Evolutionary conservation across 495 filamentous ascomycete genomes (phyloP).

Genomic region (Tuber melanosporum): DNA sequence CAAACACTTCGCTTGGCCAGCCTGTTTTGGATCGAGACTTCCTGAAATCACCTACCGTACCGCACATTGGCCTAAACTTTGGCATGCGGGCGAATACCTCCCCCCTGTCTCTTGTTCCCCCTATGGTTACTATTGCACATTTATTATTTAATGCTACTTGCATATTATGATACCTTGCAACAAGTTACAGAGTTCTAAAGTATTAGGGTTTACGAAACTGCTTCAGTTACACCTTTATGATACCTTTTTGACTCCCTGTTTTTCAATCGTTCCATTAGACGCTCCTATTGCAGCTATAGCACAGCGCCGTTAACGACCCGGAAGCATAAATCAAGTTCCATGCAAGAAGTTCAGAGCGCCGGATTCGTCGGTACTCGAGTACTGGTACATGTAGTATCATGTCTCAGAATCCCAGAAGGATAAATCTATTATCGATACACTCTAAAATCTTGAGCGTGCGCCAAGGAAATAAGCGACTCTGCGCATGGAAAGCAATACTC

Average conservation of each 20-base stretch:
- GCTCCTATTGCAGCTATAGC: neutral
- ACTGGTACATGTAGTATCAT: neutral
- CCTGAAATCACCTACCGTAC: neutral
- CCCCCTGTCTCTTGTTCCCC: neutral
- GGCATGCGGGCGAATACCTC: neutral
- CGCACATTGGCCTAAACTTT: neutral
- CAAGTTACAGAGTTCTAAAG: neutral
- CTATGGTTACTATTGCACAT: neutral
- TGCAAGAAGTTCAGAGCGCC: neutral
- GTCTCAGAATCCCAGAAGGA: slow-evolving; percentile 3
- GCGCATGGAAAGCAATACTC: neutral
- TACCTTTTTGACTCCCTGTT: neutral
- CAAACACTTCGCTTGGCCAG: neutral
- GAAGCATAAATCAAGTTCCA: neutral
- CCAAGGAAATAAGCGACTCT: neutral
- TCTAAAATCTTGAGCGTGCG: neutral
- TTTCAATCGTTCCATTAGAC: neutral
- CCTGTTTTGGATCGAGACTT: neutral
- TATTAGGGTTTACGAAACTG: neutral
- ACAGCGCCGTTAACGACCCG: neutral
- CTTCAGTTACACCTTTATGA: neutral
- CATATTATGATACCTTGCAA: neutral
- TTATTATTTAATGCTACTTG: neutral
- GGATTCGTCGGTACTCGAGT: neutral
- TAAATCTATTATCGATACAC: neutral